Percentiles rank a stretch among this genome's conserved stretches.
These are phyloP conservation scores for Myxozyma vanderwaltii DNA, from an alignment of 805 yeast species.

Conservation along the genomic window DNA sequence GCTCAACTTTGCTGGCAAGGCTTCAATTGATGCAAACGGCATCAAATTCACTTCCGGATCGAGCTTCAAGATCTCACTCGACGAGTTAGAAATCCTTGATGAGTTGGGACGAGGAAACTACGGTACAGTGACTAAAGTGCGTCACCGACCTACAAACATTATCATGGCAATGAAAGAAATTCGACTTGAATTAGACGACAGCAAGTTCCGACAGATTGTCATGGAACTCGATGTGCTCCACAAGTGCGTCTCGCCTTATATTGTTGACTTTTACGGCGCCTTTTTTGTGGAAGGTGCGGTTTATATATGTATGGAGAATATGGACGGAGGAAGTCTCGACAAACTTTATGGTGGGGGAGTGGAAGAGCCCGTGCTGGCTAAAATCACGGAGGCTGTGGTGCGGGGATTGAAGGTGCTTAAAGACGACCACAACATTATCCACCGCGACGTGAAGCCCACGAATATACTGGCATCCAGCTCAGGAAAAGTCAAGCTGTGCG, in stretches of 20 bases:
- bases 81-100: conserved; percentile 67
- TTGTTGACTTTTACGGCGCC: conserved; percentile 96
- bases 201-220: conserved; percentile 88
- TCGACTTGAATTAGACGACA: conserved; percentile 85
- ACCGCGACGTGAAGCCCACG: conserved; percentile 96
- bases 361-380: conserved; percentile 78
- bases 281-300: conserved; percentile 97
- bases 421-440: conserved; percentile 89
- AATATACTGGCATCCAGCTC: conserved; percentile 78
- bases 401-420: conserved; percentile 80
- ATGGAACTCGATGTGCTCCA: conserved; percentile 96
- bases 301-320: conserved; percentile 95
- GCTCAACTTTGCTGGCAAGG: conserved; percentile 88
- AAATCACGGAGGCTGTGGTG: conserved; percentile 76
- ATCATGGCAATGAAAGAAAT: conserved; percentile 98
- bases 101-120: conserved; percentile 96
- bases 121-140: conserved; percentile 91
- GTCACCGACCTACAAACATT: conserved; percentile 89
- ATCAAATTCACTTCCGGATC: conserved; percentile 88
- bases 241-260: conserved; percentile 84
- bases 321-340: conserved; percentile 96
- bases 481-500: conserved; percentile 92
- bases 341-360: conserved; percentile 66
- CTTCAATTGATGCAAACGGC: conserved; percentile 88
- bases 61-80: conserved; percentile 80